Percentiles rank a stretch among this genome's conserved stretches.
Conservation (phyloP, 2,329 filamentous ascomycete species). For the Rutstroemia sp. region DNA sequence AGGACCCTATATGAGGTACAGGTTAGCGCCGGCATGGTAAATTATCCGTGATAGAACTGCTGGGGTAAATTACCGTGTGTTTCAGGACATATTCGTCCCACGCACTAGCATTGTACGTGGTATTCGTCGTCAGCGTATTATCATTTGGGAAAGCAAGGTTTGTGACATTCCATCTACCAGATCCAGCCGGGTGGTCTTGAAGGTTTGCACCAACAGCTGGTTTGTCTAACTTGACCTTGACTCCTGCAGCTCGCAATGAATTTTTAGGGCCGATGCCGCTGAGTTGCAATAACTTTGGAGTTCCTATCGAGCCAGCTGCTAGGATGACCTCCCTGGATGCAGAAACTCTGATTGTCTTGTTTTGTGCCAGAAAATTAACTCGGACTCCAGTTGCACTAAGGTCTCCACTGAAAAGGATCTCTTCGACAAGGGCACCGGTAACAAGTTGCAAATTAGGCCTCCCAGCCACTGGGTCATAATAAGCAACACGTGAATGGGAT, state of each 20-base stretch:
- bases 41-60: neutral
- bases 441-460: neutral
- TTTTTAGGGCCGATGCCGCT: constrained; percentile 33
- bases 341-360: neutral
- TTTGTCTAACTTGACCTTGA: constrained; percentile 15
- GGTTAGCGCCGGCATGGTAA: neutral
- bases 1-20: neutral
- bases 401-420: neutral
- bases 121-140: neutral
- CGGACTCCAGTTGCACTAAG: neutral
- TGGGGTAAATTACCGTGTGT: neutral
- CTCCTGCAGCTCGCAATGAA: constrained; percentile 8
- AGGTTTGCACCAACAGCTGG: constrained; percentile 27
- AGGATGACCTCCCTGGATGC: constrained; percentile 36
- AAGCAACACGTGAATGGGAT: neutral
- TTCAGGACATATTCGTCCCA: neutral
- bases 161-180: neutral
- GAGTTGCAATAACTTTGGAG: constrained; percentile 38
- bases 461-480: neutral
- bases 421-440: neutral
- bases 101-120: neutral
- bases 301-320: constrained; percentile 37
- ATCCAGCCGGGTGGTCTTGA: constrained; percentile 24
- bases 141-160: neutral
- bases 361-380: neutral